A percentile compares a stretch with the other conserved stretches of the same genome.
These are phyloP conservation scores for Cryphonectria naterciae DNA, from an alignment of 2,329 filamentous ascomycete species.

Conservation along the genomic window DNA sequence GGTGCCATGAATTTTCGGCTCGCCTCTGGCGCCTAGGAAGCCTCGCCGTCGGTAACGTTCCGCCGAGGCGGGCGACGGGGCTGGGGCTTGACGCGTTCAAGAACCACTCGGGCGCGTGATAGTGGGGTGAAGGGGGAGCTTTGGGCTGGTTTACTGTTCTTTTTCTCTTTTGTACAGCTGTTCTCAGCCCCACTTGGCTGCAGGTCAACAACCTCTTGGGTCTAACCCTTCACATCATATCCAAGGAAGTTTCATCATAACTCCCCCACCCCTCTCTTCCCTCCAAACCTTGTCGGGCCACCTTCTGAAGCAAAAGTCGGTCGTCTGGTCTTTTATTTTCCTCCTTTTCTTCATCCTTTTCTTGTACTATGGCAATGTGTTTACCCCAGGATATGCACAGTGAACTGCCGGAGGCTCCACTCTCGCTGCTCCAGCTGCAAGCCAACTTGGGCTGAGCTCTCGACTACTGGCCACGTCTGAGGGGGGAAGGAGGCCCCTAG, in stretches of 20 bases:
- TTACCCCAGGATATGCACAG: slow-evolving; percentile 13
- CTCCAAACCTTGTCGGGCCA: background rate
- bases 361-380: background rate
- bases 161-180: slow-evolving; percentile 9
- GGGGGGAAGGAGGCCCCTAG: background rate
- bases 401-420: slow-evolving; percentile 9
- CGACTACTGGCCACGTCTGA: slow-evolving; percentile 3
- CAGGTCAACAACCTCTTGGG: background rate
- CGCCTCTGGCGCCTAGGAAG: slow-evolving; percentile 11
- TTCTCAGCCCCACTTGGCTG: slow-evolving; percentile 7
- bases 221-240: background rate
- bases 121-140: slow-evolving; percentile 3
- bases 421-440: background rate
- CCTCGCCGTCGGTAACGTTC: slow-evolving; percentile 12
- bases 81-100: background rate
- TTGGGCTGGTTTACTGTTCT: background rate
- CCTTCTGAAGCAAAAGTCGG: background rate
- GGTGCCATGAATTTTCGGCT: slow-evolving; percentile 11
- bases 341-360: background rate
- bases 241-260: background rate
- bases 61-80: background rate
- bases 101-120: background rate
- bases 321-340: too few species aligned
- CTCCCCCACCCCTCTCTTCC: background rate
- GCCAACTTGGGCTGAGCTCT: background rate